Evolutionary conservation across 352 stramenopile species (phyloP).

Genomic region (Phytophthora idaei): DNA sequence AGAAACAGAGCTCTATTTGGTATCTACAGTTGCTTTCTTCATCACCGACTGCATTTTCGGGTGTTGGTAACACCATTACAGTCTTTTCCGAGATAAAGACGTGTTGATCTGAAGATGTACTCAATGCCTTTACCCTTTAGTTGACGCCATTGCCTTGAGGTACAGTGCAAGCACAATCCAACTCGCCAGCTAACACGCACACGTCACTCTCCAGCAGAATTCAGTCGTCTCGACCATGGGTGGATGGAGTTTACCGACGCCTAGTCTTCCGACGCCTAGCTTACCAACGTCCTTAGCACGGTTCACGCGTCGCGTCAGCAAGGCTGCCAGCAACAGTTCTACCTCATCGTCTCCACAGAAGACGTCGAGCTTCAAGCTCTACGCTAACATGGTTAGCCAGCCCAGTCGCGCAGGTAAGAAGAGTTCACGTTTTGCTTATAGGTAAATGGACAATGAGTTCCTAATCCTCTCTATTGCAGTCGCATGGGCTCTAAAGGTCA

Average conservation of each 20-base stretch:
- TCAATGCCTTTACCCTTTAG: slow-evolving; percentile 20
- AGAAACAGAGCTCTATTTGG: slow-evolving; percentile 26
- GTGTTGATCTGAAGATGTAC: slow-evolving; percentile 5
- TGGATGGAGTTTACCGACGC: slow-evolving; percentile 35
- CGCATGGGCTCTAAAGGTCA: slow-evolving; percentile 51
- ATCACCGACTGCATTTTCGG: slow-evolving; percentile 9
- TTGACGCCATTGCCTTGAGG: slow-evolving; percentile 17
- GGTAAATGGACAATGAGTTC: not conserved
- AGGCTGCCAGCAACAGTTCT: slow-evolving; percentile 20
- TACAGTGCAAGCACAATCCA: slow-evolving; percentile 29
- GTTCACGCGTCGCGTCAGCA: slow-evolving; percentile 34
- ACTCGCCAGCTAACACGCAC: slow-evolving; percentile 9
- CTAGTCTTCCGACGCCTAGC: slow-evolving; percentile 1
- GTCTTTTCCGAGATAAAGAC: slow-evolving; percentile 16
- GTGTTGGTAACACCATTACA: slow-evolving; percentile 18
- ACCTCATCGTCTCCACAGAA: slow-evolving; percentile 26
- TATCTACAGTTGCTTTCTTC: slow-evolving; percentile 21
- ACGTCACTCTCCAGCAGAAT: slow-evolving; percentile 13
- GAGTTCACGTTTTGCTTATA: not conserved
- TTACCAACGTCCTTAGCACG: slow-evolving; percentile 27
- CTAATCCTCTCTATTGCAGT: slow-evolving; percentile 17
- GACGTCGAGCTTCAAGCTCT: slow-evolving; percentile 41
- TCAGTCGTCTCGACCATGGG: slow-evolving; percentile 16
- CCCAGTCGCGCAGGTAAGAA: slow-evolving; percentile 41
- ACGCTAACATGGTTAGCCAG: slow-evolving; percentile 52